Base-by-base conservation (phyloP, 495 filamentous ascomycete genomes). In the Polyplosphaeria fusca region DNA sequence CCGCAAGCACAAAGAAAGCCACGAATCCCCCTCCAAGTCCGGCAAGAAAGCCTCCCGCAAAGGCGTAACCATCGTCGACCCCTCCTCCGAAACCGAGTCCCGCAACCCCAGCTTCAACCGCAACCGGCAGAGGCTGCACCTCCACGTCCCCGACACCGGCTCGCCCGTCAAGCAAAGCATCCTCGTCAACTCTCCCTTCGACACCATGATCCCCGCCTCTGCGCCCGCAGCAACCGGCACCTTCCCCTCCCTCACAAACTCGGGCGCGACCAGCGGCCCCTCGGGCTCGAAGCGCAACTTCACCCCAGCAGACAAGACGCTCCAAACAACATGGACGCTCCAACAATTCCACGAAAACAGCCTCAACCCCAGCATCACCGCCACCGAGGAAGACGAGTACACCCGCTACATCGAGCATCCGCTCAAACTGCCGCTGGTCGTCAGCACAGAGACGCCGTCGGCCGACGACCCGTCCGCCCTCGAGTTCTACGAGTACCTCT, bases 381-480 rank as follows among this genome's bases (percentile, higher is more conserved):
- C 74, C 4, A 77, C 77, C 25, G 94, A 97, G 69, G 80, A 83
- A 4, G 85, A 86, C 20, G 93, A 96, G 65, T 97, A 97, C 71
- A 74, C 84, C 26, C 82, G 86, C n/a, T 96, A 97, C 71, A 84
- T 97, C 69, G 82, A 82, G 46, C 93, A 97, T 69, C 92, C 93
- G 5, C 84, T 92, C 25, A 90, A 84, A 54, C 80, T 98, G 2
- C 90, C 93, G 0, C 80, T 97, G 2, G 93, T 96, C 4, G 81
- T 91, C 1, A 86, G 86, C 1, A 86, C 81, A 20, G 88, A 92
- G 49, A 69, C 75, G 39, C 76, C 80, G 38, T 68, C 77, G 20
- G 74, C 38, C 63, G 61, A 66, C 14, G 69, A 71, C 39, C 63
- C 78, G 1, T 77, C 9, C 14, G 50, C 86, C 55, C 71, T 80